Evolutionary conservation across 164 flowering plant species (phyloP).

Genomic region (Dillenia turbinata): DNA sequence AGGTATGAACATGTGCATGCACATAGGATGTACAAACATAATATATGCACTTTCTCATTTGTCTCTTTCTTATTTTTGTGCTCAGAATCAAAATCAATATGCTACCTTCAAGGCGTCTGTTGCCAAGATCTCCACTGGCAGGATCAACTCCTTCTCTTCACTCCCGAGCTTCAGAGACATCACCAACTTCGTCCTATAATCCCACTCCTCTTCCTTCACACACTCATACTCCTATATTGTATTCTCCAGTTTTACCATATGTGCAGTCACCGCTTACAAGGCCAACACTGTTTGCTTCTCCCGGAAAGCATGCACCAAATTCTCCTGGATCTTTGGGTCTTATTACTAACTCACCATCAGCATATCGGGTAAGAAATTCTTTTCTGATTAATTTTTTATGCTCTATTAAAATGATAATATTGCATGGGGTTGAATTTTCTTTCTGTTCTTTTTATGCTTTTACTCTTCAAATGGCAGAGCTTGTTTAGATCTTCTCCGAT

Average conservation of each 20-base stretch:
- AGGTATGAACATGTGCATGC: too few relatives aligned
- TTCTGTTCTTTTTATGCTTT: too few relatives aligned
- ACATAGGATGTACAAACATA: too few relatives aligned
- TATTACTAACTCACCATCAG: slow-evolving; percentile 20
- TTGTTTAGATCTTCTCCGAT: too few relatives aligned
- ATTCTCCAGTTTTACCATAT: slow-evolving; percentile 39
- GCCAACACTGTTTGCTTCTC: slow-evolving; percentile 31
- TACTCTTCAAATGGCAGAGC: too few relatives aligned
- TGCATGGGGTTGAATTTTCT: too few relatives aligned
- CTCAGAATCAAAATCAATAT: slow-evolving; percentile 31
- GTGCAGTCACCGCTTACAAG: slow-evolving; percentile 26
- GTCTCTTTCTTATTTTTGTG: neutral
- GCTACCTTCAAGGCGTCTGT: slow-evolving; percentile 12
- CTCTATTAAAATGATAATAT: too few relatives aligned
- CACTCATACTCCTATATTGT: slow-evolving; percentile 27
- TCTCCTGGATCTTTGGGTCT: slow-evolving; percentile 19
- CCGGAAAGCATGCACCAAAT: slow-evolving; percentile 18
- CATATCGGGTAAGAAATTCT: slow-evolving; percentile 22
- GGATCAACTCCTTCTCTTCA: slow-evolving; percentile 15
- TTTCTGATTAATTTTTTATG: too few relatives aligned
- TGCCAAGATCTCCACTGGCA: slow-evolving; percentile 29
- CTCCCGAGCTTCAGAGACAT: slow-evolving; percentile 24
- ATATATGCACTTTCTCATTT: too few relatives aligned
- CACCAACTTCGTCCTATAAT: slow-evolving; percentile 3
- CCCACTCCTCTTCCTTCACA: slow-evolving; percentile 30